Base-by-base conservation (phyloP, 148 eudicot genomes). In the Rheum nobile region DNA sequence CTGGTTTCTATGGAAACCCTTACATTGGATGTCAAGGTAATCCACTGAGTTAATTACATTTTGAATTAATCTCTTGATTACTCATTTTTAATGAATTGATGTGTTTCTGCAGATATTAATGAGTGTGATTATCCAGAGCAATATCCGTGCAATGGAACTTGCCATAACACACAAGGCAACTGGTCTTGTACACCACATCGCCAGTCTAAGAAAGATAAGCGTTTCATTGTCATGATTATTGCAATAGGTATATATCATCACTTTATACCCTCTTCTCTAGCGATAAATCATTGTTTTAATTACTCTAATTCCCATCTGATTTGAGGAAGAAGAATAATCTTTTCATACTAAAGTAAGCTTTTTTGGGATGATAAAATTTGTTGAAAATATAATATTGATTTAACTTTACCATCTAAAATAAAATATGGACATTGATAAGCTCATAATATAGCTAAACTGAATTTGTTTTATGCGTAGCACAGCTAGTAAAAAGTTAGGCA, bases 21-120 rank as follows among this genome's bases (percentile, higher is more conserved):
- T 71, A 71, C 21, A 13, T 71, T 39, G 73, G 73, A 21, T 71
- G 73, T 26, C 46, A 39, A 71, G 73, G 73, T 71, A 28, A 61
- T 57, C 65, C 2, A 35, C 14, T 9, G 11, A 42, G 2, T 42
- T 28, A 28, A 63, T 32, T 63, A 3, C 7, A 10, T 1, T 10
- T 63, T 29, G 5, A 22, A 12, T 4, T 29, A 0, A 1, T 14
- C 37, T 10, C 16, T 28, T 28, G 14, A 12, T 16, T 7, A 8
- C 8, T 22, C 2, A 2, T 37, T 8, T 8, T 69, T 46, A 1
- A 7, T 67, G 43, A 39, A 17, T 43, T 71, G 35, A 28, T 39
- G 50, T 2, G 8, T 21, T 21, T 21, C 22, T 29, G 37, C 46
- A 71, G 73, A 71, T 22, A 43, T 71, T 71, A 41, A 71, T 41